A percentile compares a stretch with the other conserved stretches of the same genome.
Conservation (phyloP, 2,329 filamentous ascomycete genomes). For the Fusarium devonianum region DNA sequence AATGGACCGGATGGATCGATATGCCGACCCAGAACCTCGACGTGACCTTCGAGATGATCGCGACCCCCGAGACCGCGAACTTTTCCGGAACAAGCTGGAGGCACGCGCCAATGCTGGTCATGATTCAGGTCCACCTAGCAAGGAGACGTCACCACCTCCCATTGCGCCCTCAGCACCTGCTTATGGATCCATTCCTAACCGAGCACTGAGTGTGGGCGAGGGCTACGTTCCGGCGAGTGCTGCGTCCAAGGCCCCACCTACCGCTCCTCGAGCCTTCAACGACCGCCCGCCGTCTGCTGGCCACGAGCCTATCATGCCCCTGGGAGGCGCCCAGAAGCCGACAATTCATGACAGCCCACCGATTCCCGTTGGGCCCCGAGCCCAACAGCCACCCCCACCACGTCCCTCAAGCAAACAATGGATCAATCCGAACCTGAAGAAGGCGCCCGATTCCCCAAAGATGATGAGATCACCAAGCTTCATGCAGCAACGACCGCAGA, state of each 20-base stretch:
- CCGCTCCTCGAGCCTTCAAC: slow-evolving; percentile 59
- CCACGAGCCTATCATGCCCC: slow-evolving; percentile 46
- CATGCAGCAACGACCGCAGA: slow-evolving; percentile 50
- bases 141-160: slow-evolving; percentile 65
- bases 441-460: slow-evolving; percentile 61
- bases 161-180: slow-evolving; percentile 65
- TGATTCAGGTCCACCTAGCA: slow-evolving; percentile 55
- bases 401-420: slow-evolving; percentile 66
- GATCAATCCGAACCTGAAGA: slow-evolving; percentile 63
- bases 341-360: slow-evolving; percentile 52
- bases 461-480: slow-evolving; percentile 59
- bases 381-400: slow-evolving; percentile 54
- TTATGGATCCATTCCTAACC: slow-evolving; percentile 62
- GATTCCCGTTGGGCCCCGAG: slow-evolving; percentile 62
- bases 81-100: slow-evolving; percentile 60
- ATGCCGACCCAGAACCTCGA: slow-evolving; percentile 49
- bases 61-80: slow-evolving; percentile 55
- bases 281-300: slow-evolving; percentile 58
- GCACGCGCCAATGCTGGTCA: slow-evolving; percentile 55
- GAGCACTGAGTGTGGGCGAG: slow-evolving; percentile 48
- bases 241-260: slow-evolving; percentile 60
- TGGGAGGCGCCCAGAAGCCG: slow-evolving; percentile 53
- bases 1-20: slow-evolving; percentile 53
- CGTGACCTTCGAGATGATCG: slow-evolving; percentile 58
- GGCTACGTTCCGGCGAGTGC: slow-evolving; percentile 40